These are phyloP conservation scores for Parascedosporium putredinis DNA, from an alignment of 2,329 filamentous ascomycete genomes.

Conservation along the genomic window DNA sequence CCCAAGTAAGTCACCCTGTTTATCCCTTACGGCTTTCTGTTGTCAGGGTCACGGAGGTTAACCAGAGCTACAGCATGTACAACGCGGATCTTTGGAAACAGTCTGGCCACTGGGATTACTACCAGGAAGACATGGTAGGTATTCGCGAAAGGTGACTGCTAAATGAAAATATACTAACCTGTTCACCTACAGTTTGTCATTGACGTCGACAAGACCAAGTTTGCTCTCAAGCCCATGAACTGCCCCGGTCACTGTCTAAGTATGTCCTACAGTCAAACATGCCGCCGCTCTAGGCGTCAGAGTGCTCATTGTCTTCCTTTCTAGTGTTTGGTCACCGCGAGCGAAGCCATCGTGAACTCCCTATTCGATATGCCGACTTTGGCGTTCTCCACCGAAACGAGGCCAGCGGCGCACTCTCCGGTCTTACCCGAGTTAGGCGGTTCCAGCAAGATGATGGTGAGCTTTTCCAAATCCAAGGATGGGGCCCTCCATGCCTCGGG, in stretches of 20 bases:
- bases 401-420: constrained; percentile 80
- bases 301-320: not conserved
- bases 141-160: not conserved
- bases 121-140: constrained; percentile 82
- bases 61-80: constrained; percentile 59
- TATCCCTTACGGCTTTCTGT: not conserved
- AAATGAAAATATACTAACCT: not conserved
- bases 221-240: constrained; percentile 92
- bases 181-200: constrained; percentile 38
- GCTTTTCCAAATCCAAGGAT: not conserved
- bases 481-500: no score
- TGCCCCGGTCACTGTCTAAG: constrained; percentile 76
- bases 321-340: constrained; percentile 13
- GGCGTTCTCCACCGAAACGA: constrained; percentile 94
- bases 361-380: constrained; percentile 89
- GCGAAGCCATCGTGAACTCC: constrained; percentile 54
- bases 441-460: constrained; percentile 85
- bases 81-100: constrained; percentile 88
- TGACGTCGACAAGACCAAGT: constrained; percentile 61
- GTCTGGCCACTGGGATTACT: constrained; percentile 78
- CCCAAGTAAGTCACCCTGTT: constrained; percentile 55
- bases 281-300: not conserved
- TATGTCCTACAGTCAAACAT: not conserved
- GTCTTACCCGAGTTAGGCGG: constrained; percentile 81
- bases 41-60: not conserved